Evolutionary conservation across 2,329 filamentous ascomycete genomes (phyloP).

Genomic region (Exophiala oligosperma): DNA sequence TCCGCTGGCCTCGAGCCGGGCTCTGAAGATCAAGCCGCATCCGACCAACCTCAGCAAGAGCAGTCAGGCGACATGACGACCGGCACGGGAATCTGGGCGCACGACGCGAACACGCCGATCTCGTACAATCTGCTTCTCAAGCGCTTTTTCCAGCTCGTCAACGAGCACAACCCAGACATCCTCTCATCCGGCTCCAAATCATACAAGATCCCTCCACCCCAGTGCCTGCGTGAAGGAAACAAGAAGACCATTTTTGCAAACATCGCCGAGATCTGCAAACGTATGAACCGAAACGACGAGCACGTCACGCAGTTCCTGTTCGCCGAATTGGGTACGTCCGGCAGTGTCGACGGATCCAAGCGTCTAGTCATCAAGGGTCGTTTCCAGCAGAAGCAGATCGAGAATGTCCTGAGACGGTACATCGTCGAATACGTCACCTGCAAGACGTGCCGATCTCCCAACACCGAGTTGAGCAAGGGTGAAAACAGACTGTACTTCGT

Average conservation of each 20-base stretch:
- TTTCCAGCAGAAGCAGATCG: slow-evolving; percentile 99
- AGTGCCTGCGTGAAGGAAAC: slow-evolving; percentile 99
- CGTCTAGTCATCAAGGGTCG: slow-evolving; percentile 98
- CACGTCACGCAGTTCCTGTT: slow-evolving; percentile 97
- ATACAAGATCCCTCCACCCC: slow-evolving; percentile 98
- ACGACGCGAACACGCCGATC: slow-evolving; percentile 75
- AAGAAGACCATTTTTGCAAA: slow-evolving; percentile 99
- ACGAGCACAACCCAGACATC: slow-evolving; percentile 96
- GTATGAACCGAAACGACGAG: slow-evolving; percentile 98
- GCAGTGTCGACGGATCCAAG: slow-evolving; percentile 89
- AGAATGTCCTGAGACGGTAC: slow-evolving; percentile 93
- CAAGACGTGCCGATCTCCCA: slow-evolving; percentile 94
- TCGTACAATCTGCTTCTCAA: slow-evolving; percentile 81
- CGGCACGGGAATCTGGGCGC: slow-evolving; percentile 87
- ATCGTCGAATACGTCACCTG: slow-evolving; percentile 89
- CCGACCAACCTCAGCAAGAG: slow-evolving; percentile 4
- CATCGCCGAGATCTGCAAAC: slow-evolving; percentile 97
- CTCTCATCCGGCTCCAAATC: slow-evolving; percentile 84
- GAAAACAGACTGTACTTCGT: slow-evolving; percentile 99
- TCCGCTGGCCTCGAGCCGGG: slow-evolving; percentile 56
- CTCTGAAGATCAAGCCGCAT: slow-evolving; percentile 57
- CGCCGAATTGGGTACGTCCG: slow-evolving; percentile 95
- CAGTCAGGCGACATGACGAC: slow-evolving; percentile 75
- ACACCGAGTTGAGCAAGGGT: slow-evolving; percentile 96
- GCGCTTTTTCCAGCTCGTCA: slow-evolving; percentile 92